Evolutionary conservation across 2,329 filamentous ascomycete species (phyloP).

Genomic region (Orbilia oligospora): DNA sequence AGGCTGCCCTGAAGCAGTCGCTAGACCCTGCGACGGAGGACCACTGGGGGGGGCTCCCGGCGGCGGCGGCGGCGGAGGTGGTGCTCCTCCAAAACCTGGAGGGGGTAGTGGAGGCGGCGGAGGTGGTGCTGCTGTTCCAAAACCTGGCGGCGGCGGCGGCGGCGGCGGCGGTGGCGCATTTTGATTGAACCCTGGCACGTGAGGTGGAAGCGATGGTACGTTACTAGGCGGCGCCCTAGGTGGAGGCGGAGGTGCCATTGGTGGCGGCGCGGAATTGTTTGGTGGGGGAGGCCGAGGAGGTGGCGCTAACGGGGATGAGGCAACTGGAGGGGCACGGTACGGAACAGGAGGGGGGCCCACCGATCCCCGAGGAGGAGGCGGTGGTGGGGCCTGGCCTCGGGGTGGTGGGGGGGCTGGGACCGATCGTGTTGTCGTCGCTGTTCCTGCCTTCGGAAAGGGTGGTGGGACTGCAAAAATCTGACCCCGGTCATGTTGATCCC

Average conservation of each 20-base stretch:
- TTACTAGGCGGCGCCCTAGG: conserved; percentile 67
- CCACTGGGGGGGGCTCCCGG: conserved; percentile 67
- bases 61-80: conserved; percentile 70
- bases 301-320: conserved; percentile 68
- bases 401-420: conserved; percentile 73
- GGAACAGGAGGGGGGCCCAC: conserved; percentile 69
- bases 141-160: conserved; percentile 66
- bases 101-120: conserved; percentile 61
- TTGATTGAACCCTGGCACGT: conserved; percentile 64
- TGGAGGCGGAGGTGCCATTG: conserved; percentile 65
- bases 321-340: conserved; percentile 5
- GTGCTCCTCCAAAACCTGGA: conserved; percentile 64
- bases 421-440: conserved; percentile 68
- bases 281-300: conserved; percentile 64
- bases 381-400: conserved; percentile 72
- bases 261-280: conserved; percentile 31
- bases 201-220: conserved; percentile 67
- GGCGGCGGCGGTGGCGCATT: conserved; percentile 69
- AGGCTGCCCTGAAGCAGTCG: conserved; percentile 69
- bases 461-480: conserved; percentile 82
- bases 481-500: conserved; percentile 74
- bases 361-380: conserved; percentile 72
- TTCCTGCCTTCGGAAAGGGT: conserved; percentile 75
- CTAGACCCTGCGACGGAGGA: conserved; percentile 74
- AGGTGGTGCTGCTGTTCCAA: conserved; percentile 64